phyloP scores from a whole-genome alignment of 208 protist species.

The Leishmania gerbilli region DNA sequence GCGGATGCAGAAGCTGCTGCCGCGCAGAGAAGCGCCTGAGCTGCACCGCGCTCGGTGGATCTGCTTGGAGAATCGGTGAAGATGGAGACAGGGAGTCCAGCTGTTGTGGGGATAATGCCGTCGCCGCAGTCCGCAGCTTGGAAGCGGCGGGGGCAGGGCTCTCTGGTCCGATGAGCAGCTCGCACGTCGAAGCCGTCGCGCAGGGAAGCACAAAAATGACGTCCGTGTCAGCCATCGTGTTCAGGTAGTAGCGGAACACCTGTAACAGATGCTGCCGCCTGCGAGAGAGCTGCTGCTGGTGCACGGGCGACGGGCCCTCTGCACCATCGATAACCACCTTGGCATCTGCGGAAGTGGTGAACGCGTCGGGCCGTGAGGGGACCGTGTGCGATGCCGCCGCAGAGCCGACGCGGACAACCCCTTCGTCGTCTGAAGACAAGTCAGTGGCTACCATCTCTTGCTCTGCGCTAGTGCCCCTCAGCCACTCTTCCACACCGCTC shows the following conservation, averaged over 20 bases:
- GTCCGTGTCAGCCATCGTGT: constrained; percentile 62
- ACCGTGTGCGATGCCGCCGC: too few species aligned
- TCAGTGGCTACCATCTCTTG: neutral
- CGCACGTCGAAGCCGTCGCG: constrained; percentile 22
- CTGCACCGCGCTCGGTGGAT: constrained; percentile 19
- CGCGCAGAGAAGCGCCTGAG: constrained; percentile 15
- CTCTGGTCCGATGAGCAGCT: constrained; percentile 25
- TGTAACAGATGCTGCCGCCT: constrained; percentile 28
- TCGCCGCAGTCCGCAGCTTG: neutral
- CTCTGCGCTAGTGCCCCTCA: constrained; percentile 32
- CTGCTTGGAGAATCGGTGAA: constrained; percentile 15
- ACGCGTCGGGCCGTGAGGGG: neutral
- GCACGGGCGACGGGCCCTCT: neutral
- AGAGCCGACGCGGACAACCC: neutral
- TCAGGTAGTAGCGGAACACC: constrained; percentile 61
- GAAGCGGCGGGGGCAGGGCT: neutral
- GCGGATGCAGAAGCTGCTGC: constrained; percentile 30
- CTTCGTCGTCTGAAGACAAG: constrained; percentile 8
- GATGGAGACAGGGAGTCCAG: constrained; percentile 13
- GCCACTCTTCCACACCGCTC: constrained; percentile 66
- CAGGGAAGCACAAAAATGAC: constrained; percentile 65
- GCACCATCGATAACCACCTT: neutral
- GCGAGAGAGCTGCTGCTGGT: constrained; percentile 2
- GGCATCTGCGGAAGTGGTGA: neutral
- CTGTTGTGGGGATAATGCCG: neutral